Evolutionary conservation across 805 yeast genomes (phyloP), one percentile per base, ranked within the genome.

Genomic region (Pichia heedii): DNA sequence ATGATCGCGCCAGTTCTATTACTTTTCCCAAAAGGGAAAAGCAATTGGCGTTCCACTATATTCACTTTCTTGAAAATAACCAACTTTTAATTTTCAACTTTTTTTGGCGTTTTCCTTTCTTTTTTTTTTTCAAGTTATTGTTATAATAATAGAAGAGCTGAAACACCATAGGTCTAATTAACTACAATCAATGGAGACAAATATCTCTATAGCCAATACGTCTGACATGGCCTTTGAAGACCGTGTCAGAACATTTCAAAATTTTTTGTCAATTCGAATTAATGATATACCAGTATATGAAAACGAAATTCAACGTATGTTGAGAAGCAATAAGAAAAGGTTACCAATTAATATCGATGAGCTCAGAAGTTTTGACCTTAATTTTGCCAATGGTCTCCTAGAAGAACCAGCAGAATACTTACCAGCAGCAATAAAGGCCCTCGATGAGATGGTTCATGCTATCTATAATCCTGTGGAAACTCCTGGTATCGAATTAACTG

Each of bases 391-490:
- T 2, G 94, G 97, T 0, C 56, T 88, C 10, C 64, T 93, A 42
- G 68, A 76, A 43, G 67, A 67, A 19, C 98, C 98, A 0, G 79
- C 94, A 1, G 96, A 87, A 43, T 89, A 62, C 54, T 67, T 90
- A 24, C 97, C 97, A 5, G 87, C 97, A 7, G 81, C 89, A 43
- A 95, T 89, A 58, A 71, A 81, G 44, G 97, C 96, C 1, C 67
- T 93, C 35, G 72, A 84, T 45, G 96, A 87, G 48, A 74, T 88
- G 12, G 86, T 89, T 11, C 63, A 75, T 57, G 78, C 89, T 0
- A 71, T 87, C 22, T 78, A 81, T 54, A 86, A 82, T 56, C 79
- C 79, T 3, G 68, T 69, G 20, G 74, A 75, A 47, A 71, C 73
- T 37, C 67, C 77, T 22, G 70, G 67, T 46, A 64, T 71, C 39